These are phyloP conservation scores for Alnus rubra DNA, from an alignment of 306 rosid genomes.

Conservation along the genomic window DNA sequence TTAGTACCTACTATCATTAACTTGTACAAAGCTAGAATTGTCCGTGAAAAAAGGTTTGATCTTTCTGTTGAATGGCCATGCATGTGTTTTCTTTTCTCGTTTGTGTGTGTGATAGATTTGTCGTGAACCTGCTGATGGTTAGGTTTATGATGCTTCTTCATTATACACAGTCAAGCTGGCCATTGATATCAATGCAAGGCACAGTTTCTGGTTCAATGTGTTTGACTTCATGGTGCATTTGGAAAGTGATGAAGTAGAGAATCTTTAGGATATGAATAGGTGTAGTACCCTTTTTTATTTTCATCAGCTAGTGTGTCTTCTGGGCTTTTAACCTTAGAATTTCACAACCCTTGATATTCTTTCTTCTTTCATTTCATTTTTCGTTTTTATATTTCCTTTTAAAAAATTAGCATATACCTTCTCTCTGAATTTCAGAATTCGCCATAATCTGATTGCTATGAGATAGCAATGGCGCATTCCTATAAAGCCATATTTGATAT, in stretches of 20 bases:
- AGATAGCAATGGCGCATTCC: not conserved
- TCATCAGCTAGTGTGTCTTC: not conserved
- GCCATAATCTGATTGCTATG: not conserved
- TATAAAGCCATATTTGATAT: not conserved
- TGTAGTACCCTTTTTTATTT: not conserved
- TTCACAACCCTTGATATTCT: not conserved
- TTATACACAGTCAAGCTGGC: not conserved
- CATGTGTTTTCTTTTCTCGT: not conserved
- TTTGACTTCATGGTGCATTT: not conserved
- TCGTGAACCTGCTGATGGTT: not conserved
- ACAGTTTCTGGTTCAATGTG: not conserved
- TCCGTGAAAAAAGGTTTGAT: not conserved
- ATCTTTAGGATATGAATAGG: not conserved
- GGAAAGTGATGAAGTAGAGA: not conserved
- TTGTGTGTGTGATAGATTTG: not conserved
- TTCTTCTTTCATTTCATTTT: not conserved
- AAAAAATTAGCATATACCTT: not conserved
- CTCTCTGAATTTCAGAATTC: not conserved
- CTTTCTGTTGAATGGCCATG: not conserved
- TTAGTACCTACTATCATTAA: not conserved
- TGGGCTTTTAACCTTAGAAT: not conserved
- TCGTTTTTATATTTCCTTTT: not conserved
- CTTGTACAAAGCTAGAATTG: not conserved
- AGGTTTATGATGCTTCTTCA: not conserved
- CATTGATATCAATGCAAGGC: not conserved